Base-by-base conservation (phyloP, 768 basidiomycete species). In the Boletus insuetus region DNA sequence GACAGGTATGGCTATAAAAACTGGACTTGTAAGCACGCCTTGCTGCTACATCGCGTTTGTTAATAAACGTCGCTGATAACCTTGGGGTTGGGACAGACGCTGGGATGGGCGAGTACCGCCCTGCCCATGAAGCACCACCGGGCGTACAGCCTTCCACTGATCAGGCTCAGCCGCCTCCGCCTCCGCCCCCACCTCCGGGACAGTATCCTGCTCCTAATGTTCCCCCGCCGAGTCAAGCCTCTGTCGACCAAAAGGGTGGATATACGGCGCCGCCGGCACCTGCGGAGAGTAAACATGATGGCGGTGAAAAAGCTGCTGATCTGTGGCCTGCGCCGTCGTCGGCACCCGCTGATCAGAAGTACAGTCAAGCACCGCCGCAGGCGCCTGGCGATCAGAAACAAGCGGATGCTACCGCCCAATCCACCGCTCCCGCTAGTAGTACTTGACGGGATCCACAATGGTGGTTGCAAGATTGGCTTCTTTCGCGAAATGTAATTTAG, bases 1-100 rank as follows among this genome's bases (percentile, higher is more conserved):
- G 84, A 89, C 55, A 76, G 10, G 44, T 69, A 61, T 12, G 67
- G 67, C 0, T 35, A 53, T 40, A 51, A 46, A 9, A 63, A 69
- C 24, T 69, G 68, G 64, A 55, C 40, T 3, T 69, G 65, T 69
- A 29, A 63, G 67, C 11, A 32, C 10, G 5, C 14, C 11, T 29
- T 17, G 16, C 11, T 12, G 2, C 11, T 20, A 9, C 9, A 12
- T 31, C 16, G 20, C n/a, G 37, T 34, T 41, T 9, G 12, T 14
- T 22, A 10, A 40, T 22, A 10, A 40, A 3, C 1, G 22, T 40
- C 5, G 17, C 22, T 24, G 19, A 40, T 3, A 37, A 16, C 16
- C 7, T 19, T n/a, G 16, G 47, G 47, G 42, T 31, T 2, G 14
- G 9, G 17, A 19, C 13, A 65, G 64, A 65, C 20, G 5, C 10